These are phyloP conservation scores for Nadsonia fulvescens DNA, from an alignment of 805 yeast species.

Conservation along the genomic window DNA sequence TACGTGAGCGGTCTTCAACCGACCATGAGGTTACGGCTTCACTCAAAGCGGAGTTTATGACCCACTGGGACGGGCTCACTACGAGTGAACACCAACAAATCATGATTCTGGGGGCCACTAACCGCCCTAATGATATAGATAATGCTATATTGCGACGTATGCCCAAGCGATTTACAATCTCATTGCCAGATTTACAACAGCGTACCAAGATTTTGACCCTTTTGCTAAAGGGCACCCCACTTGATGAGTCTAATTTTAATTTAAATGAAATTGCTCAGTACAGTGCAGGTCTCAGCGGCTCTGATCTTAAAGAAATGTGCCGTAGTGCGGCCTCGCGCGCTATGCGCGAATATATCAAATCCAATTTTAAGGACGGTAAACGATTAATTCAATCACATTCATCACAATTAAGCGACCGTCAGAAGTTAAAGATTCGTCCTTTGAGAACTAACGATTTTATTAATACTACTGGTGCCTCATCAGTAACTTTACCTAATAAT, in stretches of 20 bases:
- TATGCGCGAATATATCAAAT: constrained; percentile 65
- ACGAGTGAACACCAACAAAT: constrained; percentile 65
- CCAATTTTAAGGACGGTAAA: constrained; percentile 29
- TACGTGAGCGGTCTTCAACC: constrained; percentile 62
- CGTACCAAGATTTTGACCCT: constrained; percentile 54
- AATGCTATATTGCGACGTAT: constrained; percentile 80
- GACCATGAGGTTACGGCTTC: constrained; percentile 95
- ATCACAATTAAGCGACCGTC: no score
- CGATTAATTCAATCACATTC: constrained; percentile 14
- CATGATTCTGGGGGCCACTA: constrained; percentile 86
- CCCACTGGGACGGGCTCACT: constrained; percentile 87
- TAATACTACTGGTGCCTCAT: constrained; percentile 3
- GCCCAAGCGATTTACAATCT: constrained; percentile 76
- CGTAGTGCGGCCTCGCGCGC: constrained; percentile 86
- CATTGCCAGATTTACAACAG: constrained; percentile 51
- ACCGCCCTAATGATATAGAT: constrained; percentile 81
- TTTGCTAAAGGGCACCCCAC: constrained; percentile 42
- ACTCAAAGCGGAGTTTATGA: constrained; percentile 93
- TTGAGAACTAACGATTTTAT: constrained; percentile 43
- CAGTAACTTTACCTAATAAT: constrained; percentile 5
- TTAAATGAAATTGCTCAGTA: constrained; percentile 36
- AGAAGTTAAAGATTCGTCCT: constrained; percentile 36
- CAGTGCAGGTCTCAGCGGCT: constrained; percentile 72
- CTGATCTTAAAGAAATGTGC: constrained; percentile 79
- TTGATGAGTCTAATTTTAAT: constrained; percentile 40